phyloP scores from a whole-genome alignment of 1,284 basidiomycete species.

The Cryptococcus deneoformans region DNA sequence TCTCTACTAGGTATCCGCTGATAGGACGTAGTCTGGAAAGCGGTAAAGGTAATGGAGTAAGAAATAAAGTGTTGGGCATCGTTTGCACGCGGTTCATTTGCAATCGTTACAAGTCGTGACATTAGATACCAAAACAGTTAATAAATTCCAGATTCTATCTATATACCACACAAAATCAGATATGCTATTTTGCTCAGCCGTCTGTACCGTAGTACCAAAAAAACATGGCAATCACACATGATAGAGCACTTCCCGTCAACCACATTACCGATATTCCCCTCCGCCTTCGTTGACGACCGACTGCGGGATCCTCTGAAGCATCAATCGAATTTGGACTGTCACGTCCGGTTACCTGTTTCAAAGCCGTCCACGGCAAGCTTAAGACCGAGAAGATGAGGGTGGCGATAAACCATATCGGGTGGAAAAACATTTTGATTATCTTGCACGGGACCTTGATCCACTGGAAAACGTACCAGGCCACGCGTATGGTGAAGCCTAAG shows the following conservation, averaged over 20 bases:
- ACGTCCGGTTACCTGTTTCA: not conserved
- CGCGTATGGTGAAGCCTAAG: not conserved
- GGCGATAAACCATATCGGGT: not conserved
- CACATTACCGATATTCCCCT: not conserved
- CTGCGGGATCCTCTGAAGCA: not conserved
- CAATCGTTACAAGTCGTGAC: too few species aligned
- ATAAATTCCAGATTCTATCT: too few species aligned
- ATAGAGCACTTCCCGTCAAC: not conserved
- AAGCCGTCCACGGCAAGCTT: not conserved
- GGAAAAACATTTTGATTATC: not conserved
- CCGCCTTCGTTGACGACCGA: not conserved
- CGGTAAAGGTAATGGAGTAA: too few species aligned
- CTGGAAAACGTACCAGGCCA: not conserved
- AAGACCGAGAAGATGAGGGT: not conserved
- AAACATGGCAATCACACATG: not conserved
- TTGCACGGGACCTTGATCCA: not conserved
- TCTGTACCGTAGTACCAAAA: slow-evolving; percentile 5
- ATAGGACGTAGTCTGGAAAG: too few species aligned
- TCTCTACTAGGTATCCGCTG: too few species aligned
- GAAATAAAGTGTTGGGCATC: too few species aligned
- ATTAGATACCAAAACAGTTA: too few species aligned
- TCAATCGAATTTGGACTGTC: not conserved
- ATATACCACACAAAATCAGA: too few species aligned
- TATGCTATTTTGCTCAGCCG: not conserved
- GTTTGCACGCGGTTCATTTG: too few species aligned